Evolutionary conservation across 2,329 filamentous ascomycete species (phyloP).

Genomic region (Rhynchosporium secalis): DNA sequence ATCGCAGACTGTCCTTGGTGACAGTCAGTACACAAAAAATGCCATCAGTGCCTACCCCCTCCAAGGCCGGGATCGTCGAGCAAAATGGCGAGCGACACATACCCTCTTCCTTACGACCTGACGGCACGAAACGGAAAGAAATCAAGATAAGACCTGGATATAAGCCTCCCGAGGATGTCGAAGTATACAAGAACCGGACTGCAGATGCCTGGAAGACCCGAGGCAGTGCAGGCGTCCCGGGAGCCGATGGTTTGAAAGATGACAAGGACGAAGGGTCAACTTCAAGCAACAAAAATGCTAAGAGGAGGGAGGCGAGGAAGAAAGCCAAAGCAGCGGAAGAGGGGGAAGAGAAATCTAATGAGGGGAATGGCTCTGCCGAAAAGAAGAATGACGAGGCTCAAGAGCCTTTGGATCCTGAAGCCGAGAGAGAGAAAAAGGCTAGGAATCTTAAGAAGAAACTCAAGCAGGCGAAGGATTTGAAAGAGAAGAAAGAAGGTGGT

Average conservation of each 20-base stretch:
- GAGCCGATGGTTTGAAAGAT: slow-evolving; percentile 61
- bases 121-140: slow-evolving; percentile 89
- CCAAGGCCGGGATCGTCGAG: slow-evolving; percentile 73
- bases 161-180: slow-evolving; percentile 89
- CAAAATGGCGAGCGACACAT: slow-evolving; percentile 80
- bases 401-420: slow-evolving; percentile 64
- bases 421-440: slow-evolving; percentile 88
- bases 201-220: slow-evolving; percentile 83
- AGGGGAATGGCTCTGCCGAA: slow-evolving; percentile 23
- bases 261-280: slow-evolving; percentile 48
- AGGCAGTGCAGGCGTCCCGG: slow-evolving; percentile 69
- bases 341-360: slow-evolving; percentile 46
- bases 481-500: slow-evolving; percentile 87
- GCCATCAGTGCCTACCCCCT: slow-evolving; percentile 46
- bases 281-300: slow-evolving; percentile 81
- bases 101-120: slow-evolving; percentile 79
- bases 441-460: slow-evolving; percentile 92
- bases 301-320: slow-evolving; percentile 67
- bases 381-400: slow-evolving; percentile 37
- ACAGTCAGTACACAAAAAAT: slow-evolving; percentile 32
- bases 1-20: slow-evolving; percentile 8
- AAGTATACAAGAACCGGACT: slow-evolving; percentile 91
- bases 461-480: slow-evolving; percentile 86
- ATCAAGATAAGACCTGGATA: slow-evolving; percentile 95
- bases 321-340: slow-evolving; percentile 50